Conservation (phyloP, 169 alveolate genomes). For the Perkinsus chesapeaki region DNA sequence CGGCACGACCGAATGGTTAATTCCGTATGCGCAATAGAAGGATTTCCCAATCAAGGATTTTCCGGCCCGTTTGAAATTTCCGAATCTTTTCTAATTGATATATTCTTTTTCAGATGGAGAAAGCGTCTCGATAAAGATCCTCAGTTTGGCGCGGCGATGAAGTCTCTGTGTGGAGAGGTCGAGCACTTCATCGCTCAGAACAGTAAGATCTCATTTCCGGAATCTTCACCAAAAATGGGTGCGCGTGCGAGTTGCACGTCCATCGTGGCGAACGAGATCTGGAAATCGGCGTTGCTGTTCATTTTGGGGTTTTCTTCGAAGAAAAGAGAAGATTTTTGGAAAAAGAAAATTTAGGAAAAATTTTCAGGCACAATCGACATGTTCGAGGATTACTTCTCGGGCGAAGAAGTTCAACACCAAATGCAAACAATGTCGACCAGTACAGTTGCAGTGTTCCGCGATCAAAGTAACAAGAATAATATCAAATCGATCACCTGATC, state of each 20-base stretch:
- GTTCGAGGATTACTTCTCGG: slow-evolving; percentile 80
- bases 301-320: no score
- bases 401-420: slow-evolving; percentile 63
- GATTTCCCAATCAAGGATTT: no score
- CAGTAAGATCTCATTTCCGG: neutral
- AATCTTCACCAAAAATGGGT: no score
- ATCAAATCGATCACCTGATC: neutral
- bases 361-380: slow-evolving; percentile 58
- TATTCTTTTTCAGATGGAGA: slow-evolving; percentile 29
- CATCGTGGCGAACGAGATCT: no score
- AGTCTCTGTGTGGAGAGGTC: neutral
- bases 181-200: neutral
- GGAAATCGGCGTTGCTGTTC: no score
- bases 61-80: no score
- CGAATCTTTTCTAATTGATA: neutral
- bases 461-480: neutral
- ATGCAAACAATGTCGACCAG: slow-evolving; percentile 67
- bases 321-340: no score
- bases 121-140: slow-evolving; percentile 74
- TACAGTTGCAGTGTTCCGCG: slow-evolving; percentile 62
- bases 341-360: neutral
- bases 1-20: no score
- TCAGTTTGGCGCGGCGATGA: neutral
- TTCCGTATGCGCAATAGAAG: no score
- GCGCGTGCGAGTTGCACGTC: no score